Percentiles rank a stretch among this genome's conserved stretches.
Evolutionary conservation across 139 green algal genomes (phyloP).

Genomic region (Penium margaritaceum): DNA sequence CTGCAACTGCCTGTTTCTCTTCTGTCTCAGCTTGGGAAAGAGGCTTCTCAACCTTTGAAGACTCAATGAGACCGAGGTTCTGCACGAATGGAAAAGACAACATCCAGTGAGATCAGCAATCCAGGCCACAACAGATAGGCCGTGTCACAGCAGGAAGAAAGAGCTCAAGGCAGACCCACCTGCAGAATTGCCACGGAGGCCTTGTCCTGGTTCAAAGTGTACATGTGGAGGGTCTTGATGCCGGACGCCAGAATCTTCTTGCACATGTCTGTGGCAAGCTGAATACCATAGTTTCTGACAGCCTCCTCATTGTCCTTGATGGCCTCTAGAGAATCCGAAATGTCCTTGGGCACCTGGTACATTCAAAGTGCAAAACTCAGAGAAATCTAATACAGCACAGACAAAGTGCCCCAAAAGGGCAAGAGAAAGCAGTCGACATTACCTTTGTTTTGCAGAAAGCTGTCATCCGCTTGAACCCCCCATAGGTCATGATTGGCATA

Average conservation of each 20-base stretch:
- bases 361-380: background rate
- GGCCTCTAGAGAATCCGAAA: conserved; percentile 68
- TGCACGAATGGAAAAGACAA: no score
- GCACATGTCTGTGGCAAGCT: conserved; percentile 84
- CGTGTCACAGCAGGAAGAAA: no score
- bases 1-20: no score
- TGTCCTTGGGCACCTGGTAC: conserved; percentile 63
- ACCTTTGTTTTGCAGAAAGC: conserved; percentile 86
- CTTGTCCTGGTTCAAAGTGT: conserved; percentile 87
- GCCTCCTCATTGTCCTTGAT: conserved; percentile 94
- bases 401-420: background rate
- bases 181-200: conserved; percentile 70
- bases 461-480: conserved; percentile 97
- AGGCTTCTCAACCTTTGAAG: no score
- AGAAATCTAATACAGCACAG: no score
- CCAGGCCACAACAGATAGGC: no score
- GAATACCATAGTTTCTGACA: conserved; percentile 74
- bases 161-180: background rate
- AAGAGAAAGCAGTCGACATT: background rate
- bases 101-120: no score
- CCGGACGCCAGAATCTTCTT: conserved; percentile 67
- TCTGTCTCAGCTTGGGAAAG: no score
- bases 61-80: no score
- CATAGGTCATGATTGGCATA: conserved; percentile 94
- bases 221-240: conserved; percentile 83